phyloP scores from a whole-genome alignment of 2,329 filamentous ascomycete species.

The Fusarium illudens region DNA sequence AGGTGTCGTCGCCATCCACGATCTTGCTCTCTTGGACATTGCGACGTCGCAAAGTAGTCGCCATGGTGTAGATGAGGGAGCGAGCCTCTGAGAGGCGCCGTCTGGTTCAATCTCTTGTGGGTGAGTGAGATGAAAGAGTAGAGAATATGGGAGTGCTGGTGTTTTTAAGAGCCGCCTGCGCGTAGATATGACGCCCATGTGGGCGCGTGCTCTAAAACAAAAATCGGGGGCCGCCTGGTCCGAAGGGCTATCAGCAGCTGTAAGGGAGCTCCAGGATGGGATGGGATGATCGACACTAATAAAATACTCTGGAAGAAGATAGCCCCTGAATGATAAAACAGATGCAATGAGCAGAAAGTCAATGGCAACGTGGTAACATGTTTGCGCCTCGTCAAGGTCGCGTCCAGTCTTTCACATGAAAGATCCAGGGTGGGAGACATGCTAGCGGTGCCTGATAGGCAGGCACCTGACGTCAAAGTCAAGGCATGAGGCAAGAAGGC shows the following conservation, averaged over 20 bases:
- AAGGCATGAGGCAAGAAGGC: constrained; percentile 13
- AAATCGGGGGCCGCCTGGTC: constrained; percentile 30
- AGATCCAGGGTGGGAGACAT: constrained; percentile 26
- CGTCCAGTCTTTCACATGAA: constrained; percentile 25
- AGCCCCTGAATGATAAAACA: background rate
- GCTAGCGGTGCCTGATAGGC: constrained; percentile 38
- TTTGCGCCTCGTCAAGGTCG: constrained; percentile 3
- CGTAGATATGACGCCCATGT: constrained; percentile 39
- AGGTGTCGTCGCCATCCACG: constrained; percentile 33
- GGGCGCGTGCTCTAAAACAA: constrained; percentile 34
- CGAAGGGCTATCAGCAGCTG: constrained; percentile 14
- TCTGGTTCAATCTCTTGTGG: constrained; percentile 15
- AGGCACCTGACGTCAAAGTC: constrained; percentile 40
- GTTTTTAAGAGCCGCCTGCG: constrained; percentile 8
- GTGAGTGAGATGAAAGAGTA: background rate
- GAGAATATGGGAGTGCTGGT: constrained; percentile 7
- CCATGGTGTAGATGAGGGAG: constrained; percentile 38
- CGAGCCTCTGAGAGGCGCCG: constrained; percentile 33
- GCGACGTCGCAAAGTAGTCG: constrained; percentile 48
- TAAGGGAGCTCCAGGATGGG: background rate
- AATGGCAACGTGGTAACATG: background rate
- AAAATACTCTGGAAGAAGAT: background rate
- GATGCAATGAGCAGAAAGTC: background rate
- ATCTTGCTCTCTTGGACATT: constrained; percentile 37
- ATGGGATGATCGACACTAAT: background rate